A percentile compares a stretch with the other conserved stretches of the same genome.
Evolutionary conservation across 768 basidiomycete genomes (phyloP).

Genomic region (Lactarius psammicola): DNA sequence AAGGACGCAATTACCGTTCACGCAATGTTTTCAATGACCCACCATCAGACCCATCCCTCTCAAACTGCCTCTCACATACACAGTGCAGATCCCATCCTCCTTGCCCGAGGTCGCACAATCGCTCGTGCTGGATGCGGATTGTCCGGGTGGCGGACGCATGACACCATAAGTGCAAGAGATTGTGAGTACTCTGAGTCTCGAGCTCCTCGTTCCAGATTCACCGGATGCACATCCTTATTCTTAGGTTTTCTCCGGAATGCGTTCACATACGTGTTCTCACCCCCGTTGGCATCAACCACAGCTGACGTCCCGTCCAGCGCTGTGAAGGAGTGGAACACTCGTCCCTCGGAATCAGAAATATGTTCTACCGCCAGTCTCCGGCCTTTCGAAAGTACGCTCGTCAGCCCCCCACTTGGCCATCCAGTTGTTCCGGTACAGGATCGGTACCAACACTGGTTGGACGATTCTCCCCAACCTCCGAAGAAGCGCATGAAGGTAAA

Average conservation of each 20-base stretch:
- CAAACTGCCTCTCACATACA: background rate
- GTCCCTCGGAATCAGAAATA: slow-evolving; percentile 12
- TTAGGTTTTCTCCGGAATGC: slow-evolving; percentile 11
- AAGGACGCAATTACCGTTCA: slow-evolving; percentile 6
- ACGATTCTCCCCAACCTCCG: slow-evolving; percentile 2
- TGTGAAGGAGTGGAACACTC: slow-evolving; percentile 12
- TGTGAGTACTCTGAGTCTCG: slow-evolving; percentile 1
- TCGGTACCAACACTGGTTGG: background rate
- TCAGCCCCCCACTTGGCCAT: background rate
- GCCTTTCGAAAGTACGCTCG: slow-evolving; percentile 9
- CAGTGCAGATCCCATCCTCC: background rate
- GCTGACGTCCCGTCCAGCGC: background rate
- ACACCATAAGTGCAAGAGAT: background rate
- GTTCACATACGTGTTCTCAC: slow-evolving; percentile 9
- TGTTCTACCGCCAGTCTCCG: slow-evolving; percentile 2
- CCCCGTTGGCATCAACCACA: slow-evolving; percentile 8
- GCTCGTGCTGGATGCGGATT: slow-evolving; percentile 13
- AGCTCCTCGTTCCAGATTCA: background rate
- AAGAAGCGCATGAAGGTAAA: slow-evolving; percentile 15
- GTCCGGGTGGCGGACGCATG: slow-evolving; percentile 8
- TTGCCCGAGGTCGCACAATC: slow-evolving; percentile 13
- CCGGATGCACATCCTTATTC: background rate
- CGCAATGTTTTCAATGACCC: background rate
- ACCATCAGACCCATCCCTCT: background rate
- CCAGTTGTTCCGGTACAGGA: background rate